Base-by-base conservation (phyloP, 1,139 yeast genomes). In the Suhomyces terraborum region DNA sequence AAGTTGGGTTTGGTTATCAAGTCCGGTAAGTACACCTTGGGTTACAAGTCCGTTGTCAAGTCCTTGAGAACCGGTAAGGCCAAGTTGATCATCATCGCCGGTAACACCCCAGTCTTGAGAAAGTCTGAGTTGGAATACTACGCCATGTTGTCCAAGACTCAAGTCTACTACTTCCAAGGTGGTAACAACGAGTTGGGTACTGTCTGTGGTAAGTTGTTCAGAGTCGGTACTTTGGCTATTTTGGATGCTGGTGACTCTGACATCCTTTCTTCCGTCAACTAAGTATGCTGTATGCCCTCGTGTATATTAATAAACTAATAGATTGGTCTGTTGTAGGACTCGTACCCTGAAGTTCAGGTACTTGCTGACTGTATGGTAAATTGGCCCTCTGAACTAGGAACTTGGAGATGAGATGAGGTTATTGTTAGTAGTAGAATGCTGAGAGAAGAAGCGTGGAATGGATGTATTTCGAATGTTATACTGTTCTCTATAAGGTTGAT, bases 111-210 rank as follows among this genome's bases (percentile, higher is more conserved):
- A 79, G 96, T 93, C 68, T 88, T 93, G 77, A 91, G 98, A 85
- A 93, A 93, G 83, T 89, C 98, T 62, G 99, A 93, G 84, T 85
- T 93, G 77, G 98, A 94, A 84, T 93, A 93, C 86, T 94, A 94
- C 91, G 98, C 98, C 68, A 93, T 93, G 98, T 86, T 93, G 77
- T 88, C 98, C 73, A 93, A 91, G 88, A 88, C 97, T 73, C 84
- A 82, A 70, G 96, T 93, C 66, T 93, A 91, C 95, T 84, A 82
- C 84, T 93, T 91, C 95, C 95, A 87, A 78, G 98, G 98, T 81
- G 96, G 97, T 77, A 91, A 91, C 97, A 91, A 91, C 79, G 97
- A 91, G 80, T 88, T 93, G 70, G 98, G 98, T 82, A 94, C 99
- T 66, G 96, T 96, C 62, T 93, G 97, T 77, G 99, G 99, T 89